These are phyloP conservation scores for Vaccinium vitisidaea DNA, from an alignment of 148 eudicot species.

Conservation along the genomic window DNA sequence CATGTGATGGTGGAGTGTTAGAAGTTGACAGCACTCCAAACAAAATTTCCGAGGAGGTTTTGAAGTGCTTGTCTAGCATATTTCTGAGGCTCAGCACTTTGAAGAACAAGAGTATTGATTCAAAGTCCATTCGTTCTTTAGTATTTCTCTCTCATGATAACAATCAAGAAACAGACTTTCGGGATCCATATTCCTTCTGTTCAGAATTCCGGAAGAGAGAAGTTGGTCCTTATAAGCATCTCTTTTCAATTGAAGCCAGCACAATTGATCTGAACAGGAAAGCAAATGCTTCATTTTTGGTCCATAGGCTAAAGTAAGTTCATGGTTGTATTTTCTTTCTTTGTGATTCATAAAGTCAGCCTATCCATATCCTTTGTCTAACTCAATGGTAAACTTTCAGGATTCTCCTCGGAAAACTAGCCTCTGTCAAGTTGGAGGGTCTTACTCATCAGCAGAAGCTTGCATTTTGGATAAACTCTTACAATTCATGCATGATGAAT, in stretches of 20 bases:
- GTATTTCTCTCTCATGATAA: constrained; percentile 31
- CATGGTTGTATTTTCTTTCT: constrained; percentile 7
- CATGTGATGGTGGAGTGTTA: constrained; percentile 35
- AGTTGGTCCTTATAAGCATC: constrained; percentile 58
- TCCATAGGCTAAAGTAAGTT: constrained; percentile 80
- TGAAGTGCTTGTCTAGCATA: constrained; percentile 74
- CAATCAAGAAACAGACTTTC: constrained; percentile 29
- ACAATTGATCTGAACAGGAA: constrained; percentile 65
- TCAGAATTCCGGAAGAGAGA: constrained; percentile 51
- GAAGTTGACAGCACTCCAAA: constrained; percentile 59
- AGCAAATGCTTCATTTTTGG: constrained; percentile 65
- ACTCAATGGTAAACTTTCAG: constrained; percentile 34
- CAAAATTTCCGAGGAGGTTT: constrained; percentile 73
- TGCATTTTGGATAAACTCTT: constrained; percentile 94
- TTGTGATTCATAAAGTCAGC: not conserved
- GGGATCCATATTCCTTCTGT: constrained; percentile 59
- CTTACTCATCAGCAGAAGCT: constrained; percentile 92
- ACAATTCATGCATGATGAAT: constrained; percentile 95
- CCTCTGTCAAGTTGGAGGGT: constrained; percentile 65
- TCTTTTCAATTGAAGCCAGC: constrained; percentile 55
- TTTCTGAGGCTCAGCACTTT: constrained; percentile 56
- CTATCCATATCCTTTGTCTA: constrained; percentile 9
- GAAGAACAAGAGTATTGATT: constrained; percentile 42
- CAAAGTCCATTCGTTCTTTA: constrained; percentile 38
- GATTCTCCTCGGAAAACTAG: constrained; percentile 73